Percentiles rank a stretch among this genome's conserved stretches.
Evolutionary conservation across 331 rosid genomes (phyloP).

Genomic region (Prunus yedoensis): DNA sequence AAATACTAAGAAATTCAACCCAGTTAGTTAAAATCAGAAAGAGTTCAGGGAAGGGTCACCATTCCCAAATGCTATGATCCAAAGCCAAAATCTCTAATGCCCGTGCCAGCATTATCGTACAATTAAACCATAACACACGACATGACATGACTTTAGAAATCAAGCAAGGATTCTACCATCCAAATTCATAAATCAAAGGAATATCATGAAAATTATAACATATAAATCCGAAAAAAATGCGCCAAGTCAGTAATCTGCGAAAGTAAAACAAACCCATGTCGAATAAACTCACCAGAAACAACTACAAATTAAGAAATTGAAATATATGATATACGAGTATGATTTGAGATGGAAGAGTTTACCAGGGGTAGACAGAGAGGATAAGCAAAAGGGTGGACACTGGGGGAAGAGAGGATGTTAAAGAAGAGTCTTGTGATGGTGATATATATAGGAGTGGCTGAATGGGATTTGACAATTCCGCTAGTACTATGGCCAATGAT

Average conservation of each 20-base stretch:
- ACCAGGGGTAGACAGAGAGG: slow-evolving; percentile 23
- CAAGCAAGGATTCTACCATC: slow-evolving; percentile 1
- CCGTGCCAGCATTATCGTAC: neutral
- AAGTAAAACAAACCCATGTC: slow-evolving; percentile 2
- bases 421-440: neutral
- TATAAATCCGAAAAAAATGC: neutral
- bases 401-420: neutral
- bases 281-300: neutral
- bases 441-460: neutral
- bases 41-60: neutral
- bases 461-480: neutral
- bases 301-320: neutral
- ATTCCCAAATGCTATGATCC: neutral
- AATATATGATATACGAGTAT: neutral
- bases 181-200: slow-evolving; percentile 3
- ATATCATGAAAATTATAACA: neutral
- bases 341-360: slow-evolving; percentile 4
- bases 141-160: neutral
- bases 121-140: neutral
- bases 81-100: neutral
- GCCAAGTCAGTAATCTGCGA: neutral
- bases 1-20: neutral
- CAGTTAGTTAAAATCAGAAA: slow-evolving; percentile 1
- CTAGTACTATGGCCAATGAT: no score
- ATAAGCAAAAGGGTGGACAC: slow-evolving; percentile 7